Evolutionary conservation across 2,329 filamentous ascomycete species (phyloP).

Genomic region (Lasiodiplodia sp.): DNA sequence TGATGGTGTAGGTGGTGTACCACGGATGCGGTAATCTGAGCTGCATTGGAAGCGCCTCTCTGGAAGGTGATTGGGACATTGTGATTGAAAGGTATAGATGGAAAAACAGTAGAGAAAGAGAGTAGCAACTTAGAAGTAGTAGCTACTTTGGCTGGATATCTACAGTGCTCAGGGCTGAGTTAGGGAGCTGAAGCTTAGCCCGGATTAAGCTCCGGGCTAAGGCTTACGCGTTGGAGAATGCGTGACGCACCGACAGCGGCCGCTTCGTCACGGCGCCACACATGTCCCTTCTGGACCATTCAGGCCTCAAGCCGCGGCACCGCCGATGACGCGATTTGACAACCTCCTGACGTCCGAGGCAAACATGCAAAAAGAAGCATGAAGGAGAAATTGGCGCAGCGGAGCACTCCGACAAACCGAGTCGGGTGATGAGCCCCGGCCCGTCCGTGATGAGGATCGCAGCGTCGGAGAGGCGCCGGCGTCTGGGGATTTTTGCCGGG

Average conservation of each 20-base stretch:
- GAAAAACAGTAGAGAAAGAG: neutral
- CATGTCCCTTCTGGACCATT: neutral
- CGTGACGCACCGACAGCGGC: neutral
- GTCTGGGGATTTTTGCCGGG: neutral
- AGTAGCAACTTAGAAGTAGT: neutral
- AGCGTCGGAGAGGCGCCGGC: neutral
- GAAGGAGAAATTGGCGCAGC: neutral
- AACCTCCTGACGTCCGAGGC: neutral
- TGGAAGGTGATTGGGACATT: neutral
- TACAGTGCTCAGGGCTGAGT: neutral
- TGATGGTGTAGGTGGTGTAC: slow-evolving; percentile 41
- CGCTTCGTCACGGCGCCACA: too few species aligned
- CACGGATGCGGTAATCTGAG: slow-evolving; percentile 49
- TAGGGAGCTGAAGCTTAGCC: neutral
- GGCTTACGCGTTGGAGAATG: neutral
- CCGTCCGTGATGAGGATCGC: neutral
- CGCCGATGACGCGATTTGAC: neutral
- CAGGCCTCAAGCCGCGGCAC: neutral
- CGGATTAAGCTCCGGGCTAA: neutral
- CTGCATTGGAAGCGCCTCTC: neutral
- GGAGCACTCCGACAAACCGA: neutral
- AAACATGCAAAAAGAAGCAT: neutral
- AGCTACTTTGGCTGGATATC: neutral
- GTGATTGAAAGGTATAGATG: neutral
- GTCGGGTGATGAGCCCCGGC: neutral